These are phyloP conservation scores for Lenzites betulinus DNA, from an alignment of 768 basidiomycete genomes.

Conservation along the genomic window DNA sequence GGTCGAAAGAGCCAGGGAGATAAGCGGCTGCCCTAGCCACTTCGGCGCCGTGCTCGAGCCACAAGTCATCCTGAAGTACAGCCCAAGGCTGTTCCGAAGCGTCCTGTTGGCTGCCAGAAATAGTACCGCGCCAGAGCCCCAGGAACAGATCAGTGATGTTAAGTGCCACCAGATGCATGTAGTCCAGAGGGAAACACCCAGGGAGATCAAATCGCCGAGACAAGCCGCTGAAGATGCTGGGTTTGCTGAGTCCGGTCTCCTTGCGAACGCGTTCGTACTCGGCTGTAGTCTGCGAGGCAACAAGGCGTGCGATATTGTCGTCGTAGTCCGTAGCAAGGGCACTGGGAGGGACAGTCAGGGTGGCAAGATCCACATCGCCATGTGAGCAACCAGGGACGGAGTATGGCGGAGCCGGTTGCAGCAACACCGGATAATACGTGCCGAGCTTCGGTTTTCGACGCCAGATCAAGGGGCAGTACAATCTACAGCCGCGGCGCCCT, in stretches of 20 bases:
- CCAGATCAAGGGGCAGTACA: conserved; percentile 36
- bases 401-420: conserved; percentile 29
- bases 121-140: conserved; percentile 35
- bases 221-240: conserved; percentile 37
- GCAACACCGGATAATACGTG: conserved; percentile 38
- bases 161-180: conserved; percentile 42
- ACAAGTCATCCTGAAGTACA: conserved; percentile 29
- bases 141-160: conserved; percentile 41
- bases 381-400: conserved; percentile 32
- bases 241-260: conserved; percentile 39
- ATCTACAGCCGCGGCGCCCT: conserved; percentile 39
- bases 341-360: neutral
- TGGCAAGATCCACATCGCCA: conserved; percentile 24
- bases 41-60: neutral
- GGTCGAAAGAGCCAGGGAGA: conserved; percentile 43
- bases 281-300: conserved; percentile 45
- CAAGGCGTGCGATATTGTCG: conserved; percentile 26
- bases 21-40: conserved; percentile 37
- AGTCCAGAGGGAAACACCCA: conserved; percentile 35
- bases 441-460: conserved; percentile 36
- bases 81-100: conserved; percentile 28
- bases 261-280: conserved; percentile 27
- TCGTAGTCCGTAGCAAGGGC: neutral
- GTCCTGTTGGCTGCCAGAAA: conserved; percentile 24
- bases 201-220: neutral